Evolutionary conservation across 2,329 filamentous ascomycete genomes (phyloP).

Genomic region (Arthrobotrys entomopaga): DNA sequence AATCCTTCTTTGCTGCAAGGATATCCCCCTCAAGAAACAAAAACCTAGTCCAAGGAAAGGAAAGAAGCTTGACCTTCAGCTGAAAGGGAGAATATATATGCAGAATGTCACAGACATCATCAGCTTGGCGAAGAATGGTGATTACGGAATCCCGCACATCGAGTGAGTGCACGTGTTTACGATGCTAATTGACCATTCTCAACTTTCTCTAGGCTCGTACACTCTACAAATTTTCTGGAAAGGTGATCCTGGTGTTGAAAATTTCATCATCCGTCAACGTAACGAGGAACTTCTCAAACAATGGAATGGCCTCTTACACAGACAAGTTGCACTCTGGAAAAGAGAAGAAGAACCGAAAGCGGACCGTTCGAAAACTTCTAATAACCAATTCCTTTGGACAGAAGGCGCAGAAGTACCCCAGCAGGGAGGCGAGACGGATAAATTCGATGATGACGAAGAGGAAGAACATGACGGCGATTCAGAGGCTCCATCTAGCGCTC

Average conservation of each 20-base stretch:
- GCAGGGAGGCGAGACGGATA: conserved; percentile 44
- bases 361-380: conserved; percentile 53
- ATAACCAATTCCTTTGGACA: conserved; percentile 59
- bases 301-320: conserved; percentile 71
- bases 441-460: conserved; percentile 66
- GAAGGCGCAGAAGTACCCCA: conserved; percentile 56
- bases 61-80: conserved; percentile 83
- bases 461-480: conserved; percentile 67
- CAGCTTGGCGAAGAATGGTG: conserved; percentile 86
- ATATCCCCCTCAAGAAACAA: conserved; percentile 85
- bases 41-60: conserved; percentile 69
- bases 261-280: conserved; percentile 91
- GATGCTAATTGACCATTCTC: conserved; percentile 55
- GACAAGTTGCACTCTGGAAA: conserved; percentile 57
- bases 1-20: conserved; percentile 96
- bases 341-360: conserved; percentile 47
- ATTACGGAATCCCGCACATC: conserved; percentile 52
- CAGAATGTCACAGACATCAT: conserved; percentile 97
- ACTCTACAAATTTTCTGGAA: conserved; percentile 99
- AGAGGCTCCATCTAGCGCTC: conserved; percentile 18
- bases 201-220: conserved; percentile 76
- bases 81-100: conserved; percentile 99
- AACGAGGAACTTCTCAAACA: conserved; percentile 94
- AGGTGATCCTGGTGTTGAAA: conserved; percentile 92
- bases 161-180: neutral